Percentiles rank a stretch among this genome's conserved stretches.
Evolutionary conservation across 306 rosid species (phyloP).

Genomic region (Canavalia gladiata): DNA sequence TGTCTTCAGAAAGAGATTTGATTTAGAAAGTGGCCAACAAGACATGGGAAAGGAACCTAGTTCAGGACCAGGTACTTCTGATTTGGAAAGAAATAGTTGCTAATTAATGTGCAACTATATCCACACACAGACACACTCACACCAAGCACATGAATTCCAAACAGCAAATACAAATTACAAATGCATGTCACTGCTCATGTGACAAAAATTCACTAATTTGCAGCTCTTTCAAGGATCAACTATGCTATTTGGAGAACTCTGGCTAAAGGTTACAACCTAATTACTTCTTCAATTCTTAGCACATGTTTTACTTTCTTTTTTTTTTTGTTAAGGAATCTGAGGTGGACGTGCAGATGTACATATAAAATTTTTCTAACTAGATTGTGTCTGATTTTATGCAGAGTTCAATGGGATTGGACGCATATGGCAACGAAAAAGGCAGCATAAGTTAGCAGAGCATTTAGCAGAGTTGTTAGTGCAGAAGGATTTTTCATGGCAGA

Average conservation of each 20-base stretch:
- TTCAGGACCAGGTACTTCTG: neutral
- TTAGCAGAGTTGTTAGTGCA: conserved; percentile 33
- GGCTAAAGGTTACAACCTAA: conserved; percentile 30
- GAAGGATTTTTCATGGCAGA: conserved; percentile 40
- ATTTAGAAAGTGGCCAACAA: conserved; percentile 20
- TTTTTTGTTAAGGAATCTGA: neutral
- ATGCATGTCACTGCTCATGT: neutral
- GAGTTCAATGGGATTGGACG: conserved; percentile 6
- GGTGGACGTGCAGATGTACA: too few species aligned
- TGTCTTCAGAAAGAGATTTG: neutral
- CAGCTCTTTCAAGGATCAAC: conserved; percentile 46
- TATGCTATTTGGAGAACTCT: conserved; percentile 31
- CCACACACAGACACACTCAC: neutral
- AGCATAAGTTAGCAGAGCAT: conserved; percentile 19
- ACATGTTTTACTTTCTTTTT: neutral
- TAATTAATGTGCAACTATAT: neutral
- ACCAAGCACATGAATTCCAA: neutral
- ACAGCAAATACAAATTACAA: neutral
- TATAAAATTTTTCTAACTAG: neutral
- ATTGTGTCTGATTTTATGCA: conserved; percentile 5
- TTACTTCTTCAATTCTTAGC: neutral
- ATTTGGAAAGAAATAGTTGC: neutral
- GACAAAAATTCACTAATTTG: conserved; percentile 15
- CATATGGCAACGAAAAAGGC: conserved; percentile 27
- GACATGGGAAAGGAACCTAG: neutral